Evolutionary conservation across 108 stramenopile genomes (phyloP).

Genomic region (Mediolabrus comicus): DNA sequence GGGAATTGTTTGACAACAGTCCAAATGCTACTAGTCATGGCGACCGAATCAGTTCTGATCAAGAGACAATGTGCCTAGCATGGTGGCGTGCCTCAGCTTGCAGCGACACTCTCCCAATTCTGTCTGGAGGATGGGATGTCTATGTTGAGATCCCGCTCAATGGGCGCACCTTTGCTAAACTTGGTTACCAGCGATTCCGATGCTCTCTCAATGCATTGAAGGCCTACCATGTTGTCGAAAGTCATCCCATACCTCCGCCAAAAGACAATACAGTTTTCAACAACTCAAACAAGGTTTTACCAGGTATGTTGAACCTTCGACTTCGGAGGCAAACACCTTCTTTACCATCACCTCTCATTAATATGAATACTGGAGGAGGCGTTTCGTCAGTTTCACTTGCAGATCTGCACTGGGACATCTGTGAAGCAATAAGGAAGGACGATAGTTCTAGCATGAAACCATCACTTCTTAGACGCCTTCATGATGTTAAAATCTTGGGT

Average conservation of each 20-base stretch:
- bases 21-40: neutral
- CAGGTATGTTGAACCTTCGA: slow-evolving; percentile 60
- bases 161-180: slow-evolving; percentile 23
- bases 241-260: neutral
- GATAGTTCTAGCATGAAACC: slow-evolving; percentile 46
- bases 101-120: slow-evolving; percentile 30
- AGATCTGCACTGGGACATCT: slow-evolving; percentile 53
- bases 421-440: slow-evolving; percentile 37
- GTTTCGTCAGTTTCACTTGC: slow-evolving; percentile 44
- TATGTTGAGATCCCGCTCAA: slow-evolving; percentile 30
- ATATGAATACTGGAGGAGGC: slow-evolving; percentile 10
- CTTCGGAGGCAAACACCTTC: slow-evolving; percentile 21
- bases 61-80: slow-evolving; percentile 48
- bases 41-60: slow-evolving; percentile 40
- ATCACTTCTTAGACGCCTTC: slow-evolving; percentile 59
- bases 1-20: neutral
- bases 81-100: slow-evolving; percentile 59
- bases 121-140: slow-evolving; percentile 60
- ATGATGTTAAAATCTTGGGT: slow-evolving; percentile 48
- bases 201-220: slow-evolving; percentile 34
- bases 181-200: slow-evolving; percentile 60
- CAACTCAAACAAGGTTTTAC: slow-evolving; percentile 36
- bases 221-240: slow-evolving; percentile 12
- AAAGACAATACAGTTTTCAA: neutral
- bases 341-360: slow-evolving; percentile 5